Evolutionary conservation across 2,329 filamentous ascomycete genomes (phyloP).

Genomic region (Seiridium unicorne): DNA sequence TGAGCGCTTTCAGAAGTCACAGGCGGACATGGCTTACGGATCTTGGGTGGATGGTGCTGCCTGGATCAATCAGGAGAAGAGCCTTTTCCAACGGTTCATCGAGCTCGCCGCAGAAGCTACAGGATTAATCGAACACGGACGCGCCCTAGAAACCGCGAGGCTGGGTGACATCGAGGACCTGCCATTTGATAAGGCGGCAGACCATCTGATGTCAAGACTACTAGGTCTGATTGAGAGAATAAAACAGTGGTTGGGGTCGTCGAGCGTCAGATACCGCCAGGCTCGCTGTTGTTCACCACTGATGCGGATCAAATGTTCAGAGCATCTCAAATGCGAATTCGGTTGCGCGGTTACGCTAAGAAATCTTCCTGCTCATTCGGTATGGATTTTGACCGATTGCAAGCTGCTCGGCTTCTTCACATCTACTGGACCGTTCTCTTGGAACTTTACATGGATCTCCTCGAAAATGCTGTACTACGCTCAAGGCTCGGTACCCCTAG

Average conservation of each 20-base stretch:
- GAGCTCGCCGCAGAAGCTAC: conserved; percentile 14
- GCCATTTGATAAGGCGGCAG: too few relatives aligned
- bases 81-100: conserved; percentile 15
- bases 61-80: conserved; percentile 18
- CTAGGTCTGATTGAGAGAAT: too few relatives aligned
- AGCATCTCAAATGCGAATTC: conserved; percentile 12
- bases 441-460: conserved; percentile 17
- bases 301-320: too few relatives aligned
- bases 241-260: too few relatives aligned
- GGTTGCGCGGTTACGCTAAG: background rate
- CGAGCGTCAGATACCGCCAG: too few relatives aligned
- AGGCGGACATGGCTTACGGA: background rate
- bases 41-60: conserved; percentile 4
- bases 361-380: background rate
- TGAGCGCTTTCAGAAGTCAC: background rate
- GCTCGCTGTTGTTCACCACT: too few relatives aligned
- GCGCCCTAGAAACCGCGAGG: too few relatives aligned
- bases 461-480: background rate
- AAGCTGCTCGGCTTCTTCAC: conserved; percentile 14
- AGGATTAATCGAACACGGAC: background rate
- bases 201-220: too few relatives aligned
- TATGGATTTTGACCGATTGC: conserved; percentile 12
- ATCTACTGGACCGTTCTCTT: conserved; percentile 15
- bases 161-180: too few relatives aligned
- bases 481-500: too few relatives aligned